A percentile compares a stretch with the other conserved stretches of the same genome.
Conservation (phyloP, 2,329 filamentous ascomycete genomes). For the Botryosphaeria dothidea region DNA sequence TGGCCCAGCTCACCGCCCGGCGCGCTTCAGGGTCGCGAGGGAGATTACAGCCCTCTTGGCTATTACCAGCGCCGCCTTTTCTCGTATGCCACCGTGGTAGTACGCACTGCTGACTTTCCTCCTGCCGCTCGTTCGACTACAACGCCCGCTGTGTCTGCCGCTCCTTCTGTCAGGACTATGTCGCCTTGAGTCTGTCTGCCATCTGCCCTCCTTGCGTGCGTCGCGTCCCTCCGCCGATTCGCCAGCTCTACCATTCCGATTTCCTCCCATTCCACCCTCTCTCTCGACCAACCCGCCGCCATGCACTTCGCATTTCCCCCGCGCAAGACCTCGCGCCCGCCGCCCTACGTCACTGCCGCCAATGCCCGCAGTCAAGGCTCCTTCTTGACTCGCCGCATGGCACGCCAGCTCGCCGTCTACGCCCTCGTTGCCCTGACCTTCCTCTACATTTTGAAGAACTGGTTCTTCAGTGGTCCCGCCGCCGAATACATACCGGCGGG, state of each 20-base stretch:
- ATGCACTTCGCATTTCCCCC: conserved; percentile 90
- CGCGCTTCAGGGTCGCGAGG: neutral
- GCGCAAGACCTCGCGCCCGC: conserved; percentile 77
- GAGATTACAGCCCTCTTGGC: conserved; percentile 1
- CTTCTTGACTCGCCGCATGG: conserved; percentile 59
- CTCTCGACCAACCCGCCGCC: conserved; percentile 37
- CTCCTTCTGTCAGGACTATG: neutral
- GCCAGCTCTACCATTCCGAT: conserved; percentile 2
- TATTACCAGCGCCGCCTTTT: neutral
- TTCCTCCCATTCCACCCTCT: neutral
- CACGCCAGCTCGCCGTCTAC: conserved; percentile 59
- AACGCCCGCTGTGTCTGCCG: neutral
- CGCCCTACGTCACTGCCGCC: conserved; percentile 59
- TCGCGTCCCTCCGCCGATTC: neutral
- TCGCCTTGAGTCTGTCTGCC: neutral
- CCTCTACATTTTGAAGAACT: conserved; percentile 59
- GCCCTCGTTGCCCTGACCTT: conserved; percentile 58
- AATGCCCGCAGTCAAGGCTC: conserved; percentile 56
- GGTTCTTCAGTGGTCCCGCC: conserved; percentile 28
- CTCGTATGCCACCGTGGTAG: conserved; percentile 16
- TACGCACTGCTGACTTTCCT: neutral
- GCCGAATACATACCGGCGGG: conserved; percentile 1
- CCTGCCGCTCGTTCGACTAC: neutral
- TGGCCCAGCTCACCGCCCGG: conserved; percentile 5
- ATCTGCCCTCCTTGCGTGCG: conserved; percentile 16